Evolutionary conservation across 2,329 filamentous ascomycete species (phyloP), one percentile per base, ranked within the genome.

Genomic region (Botrytis pseudocinerea): DNA sequence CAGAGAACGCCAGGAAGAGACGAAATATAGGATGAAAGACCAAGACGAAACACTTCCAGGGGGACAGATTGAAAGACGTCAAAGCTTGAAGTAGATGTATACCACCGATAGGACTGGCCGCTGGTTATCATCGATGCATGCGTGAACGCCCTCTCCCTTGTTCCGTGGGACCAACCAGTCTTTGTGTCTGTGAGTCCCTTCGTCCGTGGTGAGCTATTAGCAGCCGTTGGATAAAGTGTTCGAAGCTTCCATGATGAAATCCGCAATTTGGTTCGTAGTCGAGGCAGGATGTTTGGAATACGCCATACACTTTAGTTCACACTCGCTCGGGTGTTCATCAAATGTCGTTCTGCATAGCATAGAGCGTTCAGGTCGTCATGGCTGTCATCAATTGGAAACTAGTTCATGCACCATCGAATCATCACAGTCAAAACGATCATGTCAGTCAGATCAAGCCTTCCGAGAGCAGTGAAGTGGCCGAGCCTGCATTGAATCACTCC

Each of bases 41-140:
- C 64, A 68, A 54, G 46, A 40, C 35, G 64, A 48, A 51, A 68
- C 46, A 20, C 46, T 54, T 68, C 64, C 51, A 68, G 46, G 32
- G 64, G 35, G 22, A 28, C 9, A 48, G 10, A 38, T 48, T 25
- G 46, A 20, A 38, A 20, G 40, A 46, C 38, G 61, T 64, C n/a
- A 14, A 46, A 46, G 61, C 61, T 64, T 44, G 40, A 32, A 46
- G 40, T 44, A 32, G 40, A 44, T 44, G 28, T 22, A 25, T 20
- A 12, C 25, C n/a, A n/a, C 44, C 7, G 44, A 51, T 66, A 57
- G 28, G 59, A 46, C n/a, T 48, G 48, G 22, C 68, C 54, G 40
- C 46, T 63, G 68, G 28, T 48, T 38, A 38, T 63, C 57, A 59
- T 51, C 18, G 35, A 68, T 54, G 22, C 48, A 40, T 54, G 32